Evolutionary conservation across 192 early-diverging fungal genomes (phyloP), one percentile per base, ranked within the genome.

Genomic region (Rhizoclosmatium sp.): DNA sequence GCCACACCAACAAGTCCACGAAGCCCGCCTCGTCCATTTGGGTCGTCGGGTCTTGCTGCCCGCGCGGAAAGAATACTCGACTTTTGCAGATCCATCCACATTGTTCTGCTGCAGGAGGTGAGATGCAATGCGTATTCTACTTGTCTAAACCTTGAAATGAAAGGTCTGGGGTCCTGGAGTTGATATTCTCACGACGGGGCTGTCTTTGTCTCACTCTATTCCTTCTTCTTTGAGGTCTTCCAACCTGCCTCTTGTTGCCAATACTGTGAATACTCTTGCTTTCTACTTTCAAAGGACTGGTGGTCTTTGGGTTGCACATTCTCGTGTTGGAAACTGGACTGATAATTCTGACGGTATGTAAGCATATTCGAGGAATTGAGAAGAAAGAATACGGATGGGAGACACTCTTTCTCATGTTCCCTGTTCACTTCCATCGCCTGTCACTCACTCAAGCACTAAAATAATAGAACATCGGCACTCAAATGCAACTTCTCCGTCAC

Each of bases 151-250:
- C 51, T 23, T 44, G 12, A 31, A 31, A 31, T 31, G 31, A 31
- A 23, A 79, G 78, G 78, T 79, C n/a, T 79, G 78, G 78, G 78
- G 78, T 1, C 78, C 78, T 21, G 78, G 78, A 19, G 78, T 79
- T 4, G 78, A 79, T 71, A 40, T 69, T 2, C 59, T 79, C 4
- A 79, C 78, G 14, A 21, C 42, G 3, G 78, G 66, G 19, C 69
- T 79, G 5, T 79, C 78, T 12, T 12, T 39, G 5, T 59, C 78
- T 4, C 78, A 79, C 59, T 67, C 78, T 4, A 79, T 79, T 71
- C 78, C 78, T 19, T 42, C 78, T 31, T 7, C 49, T 16, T 45
- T 79, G 7, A 40, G 67, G 45, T 79, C 78, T 4, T 72, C 45
- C 40, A 79, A 79, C 23, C 14, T 71, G 19, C 69, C 78, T 2